Evolutionary conservation across 1,284 basidiomycete species (phyloP).

Genomic region (Exobasidium rhododendri): DNA sequence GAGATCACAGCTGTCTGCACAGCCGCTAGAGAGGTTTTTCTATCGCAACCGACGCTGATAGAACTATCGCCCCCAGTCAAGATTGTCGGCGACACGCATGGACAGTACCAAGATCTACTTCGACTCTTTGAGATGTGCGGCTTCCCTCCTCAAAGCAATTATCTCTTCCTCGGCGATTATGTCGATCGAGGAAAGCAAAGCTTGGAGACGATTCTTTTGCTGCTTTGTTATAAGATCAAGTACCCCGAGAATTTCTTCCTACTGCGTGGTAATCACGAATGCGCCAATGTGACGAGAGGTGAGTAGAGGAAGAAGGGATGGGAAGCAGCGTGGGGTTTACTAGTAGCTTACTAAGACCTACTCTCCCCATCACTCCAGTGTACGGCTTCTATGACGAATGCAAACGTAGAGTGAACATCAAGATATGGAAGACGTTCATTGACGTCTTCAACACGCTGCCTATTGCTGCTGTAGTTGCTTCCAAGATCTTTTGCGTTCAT

Average conservation of each 20-base stretch:
- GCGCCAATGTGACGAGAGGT: constrained; percentile 81
- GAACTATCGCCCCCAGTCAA: constrained; percentile 98
- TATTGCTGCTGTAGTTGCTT: constrained; percentile 96
- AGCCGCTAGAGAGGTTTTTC: constrained; percentile 94
- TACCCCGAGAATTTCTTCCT: constrained; percentile 98
- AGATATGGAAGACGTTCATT: constrained; percentile 97
- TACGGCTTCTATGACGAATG: constrained; percentile 97
- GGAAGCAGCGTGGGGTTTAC: too few species aligned
- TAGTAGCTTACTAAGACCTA: not conserved
- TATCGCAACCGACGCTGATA: constrained; percentile 93
- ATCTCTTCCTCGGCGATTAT: constrained; percentile 92
- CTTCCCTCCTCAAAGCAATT: constrained; percentile 92
- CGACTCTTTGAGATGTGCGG: constrained; percentile 92
- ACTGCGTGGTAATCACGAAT: constrained; percentile 88
- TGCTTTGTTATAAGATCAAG: constrained; percentile 95
- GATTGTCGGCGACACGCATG: constrained; percentile 86
- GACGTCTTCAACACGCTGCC: constrained; percentile 99
- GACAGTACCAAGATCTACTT: constrained; percentile 90
- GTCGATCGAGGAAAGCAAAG: constrained; percentile 93
- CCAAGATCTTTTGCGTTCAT: constrained; percentile 99
- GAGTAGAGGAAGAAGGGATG: not conserved
- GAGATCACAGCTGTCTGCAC: constrained; percentile 94
- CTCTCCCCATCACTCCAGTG: constrained; percentile 58
- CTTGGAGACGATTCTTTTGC: constrained; percentile 80
- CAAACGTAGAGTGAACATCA: constrained; percentile 96